Base-by-base conservation (phyloP, 1,284 basidiomycete genomes). In the Cryptococcus jaspeensis region DNA sequence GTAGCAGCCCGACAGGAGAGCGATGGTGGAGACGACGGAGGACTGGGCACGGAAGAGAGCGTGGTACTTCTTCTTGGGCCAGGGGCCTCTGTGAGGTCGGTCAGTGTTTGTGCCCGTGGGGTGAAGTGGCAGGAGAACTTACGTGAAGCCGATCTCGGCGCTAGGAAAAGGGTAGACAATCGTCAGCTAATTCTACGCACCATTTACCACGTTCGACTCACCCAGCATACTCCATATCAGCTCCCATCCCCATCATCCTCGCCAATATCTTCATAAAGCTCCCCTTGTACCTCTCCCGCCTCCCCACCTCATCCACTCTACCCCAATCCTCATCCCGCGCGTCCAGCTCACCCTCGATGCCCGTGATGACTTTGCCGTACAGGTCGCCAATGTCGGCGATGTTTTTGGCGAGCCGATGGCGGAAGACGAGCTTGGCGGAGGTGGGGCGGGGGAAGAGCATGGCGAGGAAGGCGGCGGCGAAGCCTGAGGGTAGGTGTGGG, bases 401-500 rank as follows among this genome's bases (percentile, higher is more conserved):
- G 50, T 71, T 71, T 53, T 68, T 70, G 1, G 75, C 69, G 9
- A 75, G 32, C 7, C 61, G 66, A 15, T 67, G 62, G 8, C 77
- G 63, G 37, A 76, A 70, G 11, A 73, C 59, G 11, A 59, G 61
- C 40, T 71, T 69, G 12, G 75, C 73, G 0, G 72, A 70, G 5
- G 64, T 56, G 1, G 76, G 75, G 18, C 63, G 66, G n/a, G 76
- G 77, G 57, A 78, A 65, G 22, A 76, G 51, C 60, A 72, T 71
- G 61, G 76, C 61, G 40, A 77, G 59, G 52, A 77, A 75, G 0
- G 64, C 69, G 2, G 66, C 75, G 0, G 65, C 62, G 52, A 77
- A 77, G 23, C 76, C 70, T 73, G 50, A 9, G 1, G 28, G 22
- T 32, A 9, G 28, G 44, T 22, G 43, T 39, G 37, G 43, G 15